A percentile compares a stretch with the other conserved stretches of the same genome.
Evolutionary conservation across 169 alveolate species (phyloP).

Genomic region (Plasmodium adleri): DNA sequence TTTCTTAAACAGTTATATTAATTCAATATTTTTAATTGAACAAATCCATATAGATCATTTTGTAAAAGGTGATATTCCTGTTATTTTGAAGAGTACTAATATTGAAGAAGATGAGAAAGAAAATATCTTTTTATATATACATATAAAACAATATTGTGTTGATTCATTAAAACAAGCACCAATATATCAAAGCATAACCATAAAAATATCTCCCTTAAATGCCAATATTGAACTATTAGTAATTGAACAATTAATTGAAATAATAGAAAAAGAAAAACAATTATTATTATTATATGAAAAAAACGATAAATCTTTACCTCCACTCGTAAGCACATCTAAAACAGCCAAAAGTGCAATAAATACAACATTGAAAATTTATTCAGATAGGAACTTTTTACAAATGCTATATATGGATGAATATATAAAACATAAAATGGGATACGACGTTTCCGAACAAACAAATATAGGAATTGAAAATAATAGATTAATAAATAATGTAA

Average conservation of each 20-base stretch:
- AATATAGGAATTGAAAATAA: constrained; percentile 24
- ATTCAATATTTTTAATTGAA: constrained; percentile 77
- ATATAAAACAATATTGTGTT: constrained; percentile 81
- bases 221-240: constrained; percentile 91
- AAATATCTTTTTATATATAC: constrained; percentile 87
- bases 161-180: constrained; percentile 84
- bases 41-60: constrained; percentile 91
- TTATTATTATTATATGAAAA: constrained; percentile 61
- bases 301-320: constrained; percentile 60
- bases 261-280: constrained; percentile 86
- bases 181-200: constrained; percentile 85
- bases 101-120: constrained; percentile 82
- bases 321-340: constrained; percentile 65
- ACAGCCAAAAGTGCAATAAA: constrained; percentile 55
- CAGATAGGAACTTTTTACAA: constrained; percentile 44
- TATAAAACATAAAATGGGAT: constrained; percentile 25
- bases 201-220: constrained; percentile 87
- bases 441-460: constrained; percentile 17
- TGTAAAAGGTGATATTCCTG: constrained; percentile 92
- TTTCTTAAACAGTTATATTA: constrained; percentile 77
- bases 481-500: constrained; percentile 7
- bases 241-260: constrained; percentile 89
- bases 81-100: constrained; percentile 87
- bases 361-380: constrained; percentile 58
- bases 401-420: constrained; percentile 24